Evolutionary conservation across 2,329 filamentous ascomycete species (phyloP).

Genomic region (Botrytis sinoallii): DNA sequence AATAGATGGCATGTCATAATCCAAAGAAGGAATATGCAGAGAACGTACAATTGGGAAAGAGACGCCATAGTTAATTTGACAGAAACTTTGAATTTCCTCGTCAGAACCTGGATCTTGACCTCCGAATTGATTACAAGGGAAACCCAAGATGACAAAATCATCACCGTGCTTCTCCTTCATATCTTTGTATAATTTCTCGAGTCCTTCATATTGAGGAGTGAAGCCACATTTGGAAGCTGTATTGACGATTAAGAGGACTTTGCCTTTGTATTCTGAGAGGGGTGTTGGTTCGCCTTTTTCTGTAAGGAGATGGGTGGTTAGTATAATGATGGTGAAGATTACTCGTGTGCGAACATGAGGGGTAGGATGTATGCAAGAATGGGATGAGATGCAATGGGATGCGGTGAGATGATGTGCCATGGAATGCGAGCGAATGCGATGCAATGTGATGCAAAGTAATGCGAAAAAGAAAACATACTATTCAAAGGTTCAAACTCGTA

Average conservation of each 20-base stretch:
- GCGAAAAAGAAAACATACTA: constrained; percentile 52
- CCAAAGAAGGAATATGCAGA: background rate
- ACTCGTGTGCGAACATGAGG: background rate
- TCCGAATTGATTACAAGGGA: constrained; percentile 98
- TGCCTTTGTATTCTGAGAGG: constrained; percentile 73
- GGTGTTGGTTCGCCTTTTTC: constrained; percentile 71
- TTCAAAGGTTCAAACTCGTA: constrained; percentile 83
- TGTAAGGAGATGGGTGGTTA: constrained; percentile 39
- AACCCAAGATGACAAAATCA: constrained; percentile 84
- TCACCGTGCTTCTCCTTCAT: constrained; percentile 61
- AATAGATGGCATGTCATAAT: background rate
- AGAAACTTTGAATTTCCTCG: constrained; percentile 80
- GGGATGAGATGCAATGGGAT: background rate
- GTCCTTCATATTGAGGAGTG: constrained; percentile 88
- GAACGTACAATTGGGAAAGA: constrained; percentile 73
- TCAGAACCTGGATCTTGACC: constrained; percentile 74
- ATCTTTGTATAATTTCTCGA: constrained; percentile 85
- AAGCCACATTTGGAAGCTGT: constrained; percentile 98
- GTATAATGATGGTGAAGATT: constrained; percentile 13
- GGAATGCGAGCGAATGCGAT: background rate
- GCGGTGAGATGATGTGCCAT: too few relatives aligned
- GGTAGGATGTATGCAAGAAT: background rate
- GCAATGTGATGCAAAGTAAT: background rate
- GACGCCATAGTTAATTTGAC: constrained; percentile 92
- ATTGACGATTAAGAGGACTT: constrained; percentile 95